A percentile compares a stretch with the other conserved stretches of the same genome.
These are phyloP conservation scores for Xylariales sp. DNA, from an alignment of 2,329 filamentous ascomycete species.

Conservation along the genomic window DNA sequence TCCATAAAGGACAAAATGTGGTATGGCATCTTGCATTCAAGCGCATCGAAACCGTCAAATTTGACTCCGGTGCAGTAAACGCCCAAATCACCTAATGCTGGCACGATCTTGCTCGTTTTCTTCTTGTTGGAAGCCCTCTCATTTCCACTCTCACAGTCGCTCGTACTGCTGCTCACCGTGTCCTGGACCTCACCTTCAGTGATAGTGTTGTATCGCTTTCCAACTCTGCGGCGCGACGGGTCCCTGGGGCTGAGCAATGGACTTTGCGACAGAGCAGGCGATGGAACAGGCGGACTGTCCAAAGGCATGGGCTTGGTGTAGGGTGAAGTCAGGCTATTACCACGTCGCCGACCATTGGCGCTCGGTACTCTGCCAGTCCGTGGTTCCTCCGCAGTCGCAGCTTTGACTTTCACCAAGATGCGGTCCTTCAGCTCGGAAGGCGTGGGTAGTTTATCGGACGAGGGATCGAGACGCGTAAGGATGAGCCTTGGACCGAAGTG, in stretches of 20 bases:
- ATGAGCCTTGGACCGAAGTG: constrained; percentile 79
- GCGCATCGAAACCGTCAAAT: constrained; percentile 72
- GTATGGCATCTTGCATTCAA: constrained; percentile 81
- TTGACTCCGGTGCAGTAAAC: constrained; percentile 74
- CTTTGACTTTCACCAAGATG: constrained; percentile 93
- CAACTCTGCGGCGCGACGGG: constrained; percentile 43
- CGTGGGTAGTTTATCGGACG: constrained; percentile 67
- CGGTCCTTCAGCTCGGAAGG: constrained; percentile 80
- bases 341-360: constrained; percentile 46
- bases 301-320: constrained; percentile 58
- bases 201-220: constrained; percentile 54
- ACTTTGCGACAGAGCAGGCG: constrained; percentile 49
- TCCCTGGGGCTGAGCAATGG: constrained; percentile 47
- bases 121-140: constrained; percentile 53
- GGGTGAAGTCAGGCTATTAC: constrained; percentile 74
- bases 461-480: constrained; percentile 66
- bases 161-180: constrained; percentile 57
- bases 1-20: constrained; percentile 96
- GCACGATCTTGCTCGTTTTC: constrained; percentile 79
- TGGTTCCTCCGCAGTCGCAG: constrained; percentile 45
- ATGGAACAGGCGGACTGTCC: constrained; percentile 52
- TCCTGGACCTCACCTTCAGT: constrained; percentile 53
- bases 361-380: constrained; percentile 32
- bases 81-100: constrained; percentile 76
- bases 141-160: constrained; percentile 72